These are phyloP conservation scores for Helicocarpus griseus DNA, from an alignment of 2,329 filamentous ascomycete species.

Conservation along the genomic window DNA sequence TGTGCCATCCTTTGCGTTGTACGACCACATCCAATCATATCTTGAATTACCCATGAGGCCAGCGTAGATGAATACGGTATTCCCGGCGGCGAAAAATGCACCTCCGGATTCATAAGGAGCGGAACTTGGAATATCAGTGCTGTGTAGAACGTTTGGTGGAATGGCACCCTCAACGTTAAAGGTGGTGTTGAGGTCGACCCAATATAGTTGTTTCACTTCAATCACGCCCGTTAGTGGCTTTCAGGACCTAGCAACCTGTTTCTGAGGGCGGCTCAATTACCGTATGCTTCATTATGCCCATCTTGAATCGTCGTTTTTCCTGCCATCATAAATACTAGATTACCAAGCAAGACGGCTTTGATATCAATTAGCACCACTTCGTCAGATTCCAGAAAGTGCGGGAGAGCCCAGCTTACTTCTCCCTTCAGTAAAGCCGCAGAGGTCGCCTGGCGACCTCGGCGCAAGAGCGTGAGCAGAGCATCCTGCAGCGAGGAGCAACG, in stretches of 20 bases:
- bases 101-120: constrained; percentile 3
- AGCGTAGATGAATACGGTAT: constrained; percentile 4
- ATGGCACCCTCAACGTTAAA: constrained; percentile 2
- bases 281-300: constrained; percentile 1
- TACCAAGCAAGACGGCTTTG: constrained; percentile 3
- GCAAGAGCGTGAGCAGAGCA: neutral
- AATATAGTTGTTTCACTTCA: constrained; percentile 2
- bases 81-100: neutral
- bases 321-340: constrained; percentile 2
- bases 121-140: neutral
- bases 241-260: neutral
- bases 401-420: neutral
- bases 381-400: neutral
- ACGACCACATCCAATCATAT: constrained; percentile 6
- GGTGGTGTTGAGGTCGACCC: constrained; percentile 5
- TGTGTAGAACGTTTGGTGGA: neutral
- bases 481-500: neutral
- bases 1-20: neutral
- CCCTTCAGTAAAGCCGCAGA: constrained; percentile 1
- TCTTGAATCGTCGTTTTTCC: constrained; percentile 3
- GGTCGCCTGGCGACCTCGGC: neutral
- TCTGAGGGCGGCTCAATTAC: neutral
- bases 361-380: neutral
- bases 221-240: neutral
- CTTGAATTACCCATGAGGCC: neutral